These are phyloP conservation scores for Vanderwaltozyma tropicalis DNA, from an alignment of 805 yeast species.

Conservation along the genomic window DNA sequence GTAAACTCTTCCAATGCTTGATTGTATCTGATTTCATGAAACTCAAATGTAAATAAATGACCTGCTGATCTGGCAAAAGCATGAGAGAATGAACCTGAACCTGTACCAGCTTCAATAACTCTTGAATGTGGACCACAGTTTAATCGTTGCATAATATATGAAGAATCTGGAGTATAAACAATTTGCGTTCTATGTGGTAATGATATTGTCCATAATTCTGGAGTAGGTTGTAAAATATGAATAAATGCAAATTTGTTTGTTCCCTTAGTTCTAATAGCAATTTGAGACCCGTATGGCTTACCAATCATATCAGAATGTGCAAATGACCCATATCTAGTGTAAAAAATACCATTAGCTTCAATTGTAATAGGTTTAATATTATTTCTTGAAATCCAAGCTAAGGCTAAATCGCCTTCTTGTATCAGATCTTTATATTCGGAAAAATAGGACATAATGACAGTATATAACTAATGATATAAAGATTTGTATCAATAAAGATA, in stretches of 20 bases:
- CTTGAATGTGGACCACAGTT: conserved; percentile 61
- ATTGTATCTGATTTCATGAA: conserved; percentile 70
- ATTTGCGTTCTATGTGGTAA: conserved; percentile 96
- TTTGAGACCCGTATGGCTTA: conserved; percentile 71
- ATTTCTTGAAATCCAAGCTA: conserved; percentile 77
- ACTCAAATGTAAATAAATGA: conserved; percentile 73
- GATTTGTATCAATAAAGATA: too few species aligned
- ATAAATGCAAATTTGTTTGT: conserved; percentile 55
- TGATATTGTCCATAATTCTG: conserved; percentile 94
- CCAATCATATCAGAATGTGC: conserved; percentile 82
- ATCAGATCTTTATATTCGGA: conserved; percentile 52
- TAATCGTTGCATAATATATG: conserved; percentile 78
- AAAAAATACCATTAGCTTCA: conserved; percentile 47
- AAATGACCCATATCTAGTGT: conserved; percentile 84
- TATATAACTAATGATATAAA: too few species aligned
- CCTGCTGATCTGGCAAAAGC: conserved; percentile 83
- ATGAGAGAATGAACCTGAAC: conserved; percentile 92
- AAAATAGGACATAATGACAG: conserved; percentile 29
- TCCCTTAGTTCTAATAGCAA: conserved; percentile 58
- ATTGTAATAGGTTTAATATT: conserved; percentile 66
- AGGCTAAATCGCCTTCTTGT: conserved; percentile 76
- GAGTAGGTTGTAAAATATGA: conserved; percentile 80
- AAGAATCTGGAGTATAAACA: conserved; percentile 91
- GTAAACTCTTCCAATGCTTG: conserved; percentile 74
- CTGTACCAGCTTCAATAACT: conserved; percentile 96